A percentile compares a stretch with the other conserved stretches of the same genome.
Evolutionary conservation across 495 filamentous ascomycete genomes (phyloP).

Genomic region (Penicillium manginii): DNA sequence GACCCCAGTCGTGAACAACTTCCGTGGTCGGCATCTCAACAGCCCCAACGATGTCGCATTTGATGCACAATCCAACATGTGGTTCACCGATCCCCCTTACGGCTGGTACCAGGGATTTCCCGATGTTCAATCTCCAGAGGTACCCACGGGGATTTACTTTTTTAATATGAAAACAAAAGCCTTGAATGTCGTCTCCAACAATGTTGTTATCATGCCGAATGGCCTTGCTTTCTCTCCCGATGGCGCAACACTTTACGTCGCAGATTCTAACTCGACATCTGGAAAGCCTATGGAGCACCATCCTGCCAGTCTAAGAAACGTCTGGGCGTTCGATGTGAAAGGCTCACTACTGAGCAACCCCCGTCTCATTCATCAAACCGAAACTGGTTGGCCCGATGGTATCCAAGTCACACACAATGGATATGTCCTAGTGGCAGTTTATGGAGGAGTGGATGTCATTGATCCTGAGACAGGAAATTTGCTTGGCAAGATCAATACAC

Average conservation of each 20-base stretch:
- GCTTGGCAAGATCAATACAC: constrained; percentile 19
- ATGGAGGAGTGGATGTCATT: constrained; percentile 19
- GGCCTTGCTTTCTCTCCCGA: constrained; percentile 14
- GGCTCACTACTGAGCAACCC: constrained; percentile 13
- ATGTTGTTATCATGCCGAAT: constrained; percentile 10
- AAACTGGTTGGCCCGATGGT: constrained; percentile 21
- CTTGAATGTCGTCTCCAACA: constrained; percentile 10
- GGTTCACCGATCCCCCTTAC: constrained; percentile 22
- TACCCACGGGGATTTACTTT: constrained; percentile 17
- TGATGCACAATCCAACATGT: constrained; percentile 17
- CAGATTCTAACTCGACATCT: constrained; percentile 19
- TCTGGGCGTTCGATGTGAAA: constrained; percentile 21
- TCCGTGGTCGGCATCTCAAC: constrained; percentile 18
- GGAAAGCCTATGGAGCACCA: constrained; percentile 10
- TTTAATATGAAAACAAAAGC: constrained; percentile 21
- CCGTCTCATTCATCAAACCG: constrained; percentile 10
- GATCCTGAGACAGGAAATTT: constrained; percentile 9
- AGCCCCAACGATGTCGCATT: constrained; percentile 20
- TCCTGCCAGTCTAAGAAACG: constrained; percentile 11
- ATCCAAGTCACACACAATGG: constrained; percentile 17
- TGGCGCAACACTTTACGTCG: constrained; percentile 14
- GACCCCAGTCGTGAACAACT: constrained; percentile 14
- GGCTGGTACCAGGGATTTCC: constrained; percentile 16
- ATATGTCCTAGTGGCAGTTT: constrained; percentile 14
- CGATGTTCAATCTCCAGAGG: constrained; percentile 13